phyloP scores from a whole-genome alignment of 1,139 yeast genomes.

The Wickerhamiella infanticola region DNA sequence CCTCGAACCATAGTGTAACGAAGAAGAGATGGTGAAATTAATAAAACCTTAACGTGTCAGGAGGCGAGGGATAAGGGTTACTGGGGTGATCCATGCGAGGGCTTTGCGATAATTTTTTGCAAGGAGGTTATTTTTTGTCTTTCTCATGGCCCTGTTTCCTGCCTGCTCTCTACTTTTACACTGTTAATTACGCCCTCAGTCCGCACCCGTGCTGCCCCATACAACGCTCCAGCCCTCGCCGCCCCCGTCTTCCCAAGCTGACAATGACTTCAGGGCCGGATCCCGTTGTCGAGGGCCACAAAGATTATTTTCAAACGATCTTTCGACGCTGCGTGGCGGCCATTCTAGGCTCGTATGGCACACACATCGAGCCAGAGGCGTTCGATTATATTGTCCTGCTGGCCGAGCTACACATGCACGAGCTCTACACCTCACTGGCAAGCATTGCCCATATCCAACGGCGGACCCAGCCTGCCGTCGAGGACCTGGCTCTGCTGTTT shows the following conservation, averaged over 20 bases:
- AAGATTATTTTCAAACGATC: slow-evolving; percentile 13
- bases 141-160: too few species aligned
- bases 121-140: too few species aligned
- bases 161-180: too few species aligned
- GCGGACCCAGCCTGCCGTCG: slow-evolving; percentile 40
- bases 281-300: slow-evolving; percentile 6
- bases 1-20: slow-evolving; percentile 22
- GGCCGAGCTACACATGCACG: slow-evolving; percentile 36
- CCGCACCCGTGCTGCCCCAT: too few species aligned
- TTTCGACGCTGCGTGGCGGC: slow-evolving; percentile 17
- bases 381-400: slow-evolving; percentile 22
- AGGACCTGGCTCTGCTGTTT: slow-evolving; percentile 40
- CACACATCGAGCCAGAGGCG: slow-evolving; percentile 13
- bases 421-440: slow-evolving; percentile 33
- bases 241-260: background rate
- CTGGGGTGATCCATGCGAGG: too few species aligned
- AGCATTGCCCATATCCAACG: slow-evolving; percentile 53
- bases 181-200: too few species aligned
- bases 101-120: too few species aligned
- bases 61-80: too few species aligned
- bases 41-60: background rate
- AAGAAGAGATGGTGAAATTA: background rate
- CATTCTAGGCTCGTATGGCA: slow-evolving; percentile 10
- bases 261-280: background rate
- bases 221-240: background rate